Base-by-base conservation (phyloP, 139 green algal genomes). In the Picochlorum sp. region DNA sequence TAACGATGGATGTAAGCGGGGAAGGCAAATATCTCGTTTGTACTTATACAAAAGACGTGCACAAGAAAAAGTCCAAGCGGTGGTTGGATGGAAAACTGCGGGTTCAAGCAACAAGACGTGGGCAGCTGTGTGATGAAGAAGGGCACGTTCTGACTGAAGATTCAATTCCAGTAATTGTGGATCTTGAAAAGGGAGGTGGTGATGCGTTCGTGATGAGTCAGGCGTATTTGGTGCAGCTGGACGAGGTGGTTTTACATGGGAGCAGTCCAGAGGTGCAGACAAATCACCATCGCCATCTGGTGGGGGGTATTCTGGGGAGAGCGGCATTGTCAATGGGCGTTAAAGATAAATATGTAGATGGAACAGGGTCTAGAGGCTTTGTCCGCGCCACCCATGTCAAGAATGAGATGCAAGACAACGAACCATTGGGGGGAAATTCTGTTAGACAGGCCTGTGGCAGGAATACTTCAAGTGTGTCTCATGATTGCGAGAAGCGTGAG, bases 11-110 rank as follows among this genome's bases (percentile, higher is more conserved):
- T 47, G 39, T 18, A 18, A 18, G 18, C 18, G 18, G 18, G 18
- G 18, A 25, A 18, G 39, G 18, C 39, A 47, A 47, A 47, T 47
- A 56, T 22, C 50, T 56, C 18, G 50, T 56, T 10, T 16, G 20
- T 18, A 74, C 66, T 7, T 74, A 64, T 53, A 68, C 59, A 4
- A 25, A 33, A 1, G 66, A 69, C 25, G 66, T 41, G 9, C 66
- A 68, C 26, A 74, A 74, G 40, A 64, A 74, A 33, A 50, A 58
- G 36, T 62, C 69, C 36, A 36, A 59, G 16, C 36, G 32, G 10
- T 69, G 52, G 51, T 20, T 68, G 24, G 66, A 74, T 31, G 66
- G 66, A 13, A 68, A 33, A 18, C 16, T 69, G 22, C 50, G 13
- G 7, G 22, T 9, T 7, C 20, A 47, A 47, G 22, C 10, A 26